phyloP scores from a whole-genome alignment of 2,329 filamentous ascomycete genomes.

The Macrophomina phaseolina region DNA sequence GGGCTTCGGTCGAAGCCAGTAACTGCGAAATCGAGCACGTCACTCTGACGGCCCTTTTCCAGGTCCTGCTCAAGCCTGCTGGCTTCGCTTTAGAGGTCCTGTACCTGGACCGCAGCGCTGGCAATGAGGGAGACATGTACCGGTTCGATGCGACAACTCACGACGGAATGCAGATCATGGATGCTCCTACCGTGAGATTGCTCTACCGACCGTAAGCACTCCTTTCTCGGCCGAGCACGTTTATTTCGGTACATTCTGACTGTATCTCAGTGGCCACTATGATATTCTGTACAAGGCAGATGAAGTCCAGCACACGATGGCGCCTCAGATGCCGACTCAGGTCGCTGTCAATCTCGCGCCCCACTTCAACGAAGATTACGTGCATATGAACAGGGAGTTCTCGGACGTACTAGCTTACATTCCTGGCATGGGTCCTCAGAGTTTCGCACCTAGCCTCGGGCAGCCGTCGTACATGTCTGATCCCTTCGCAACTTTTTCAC shows the following conservation, averaged over 20 bases:
- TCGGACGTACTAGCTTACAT: slow-evolving; percentile 48
- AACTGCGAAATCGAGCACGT: slow-evolving; percentile 89
- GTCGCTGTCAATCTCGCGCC: slow-evolving; percentile 35
- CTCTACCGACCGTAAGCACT: slow-evolving; percentile 67
- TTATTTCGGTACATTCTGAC: slow-evolving; percentile 33
- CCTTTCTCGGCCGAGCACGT: not conserved
- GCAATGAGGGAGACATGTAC: slow-evolving; percentile 75
- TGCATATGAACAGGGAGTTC: slow-evolving; percentile 43
- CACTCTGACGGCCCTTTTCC: slow-evolving; percentile 77
- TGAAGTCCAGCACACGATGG: slow-evolving; percentile 47
- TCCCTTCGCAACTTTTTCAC: slow-evolving; percentile 42
- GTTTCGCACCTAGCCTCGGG: slow-evolving; percentile 41
- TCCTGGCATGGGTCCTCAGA: slow-evolving; percentile 53
- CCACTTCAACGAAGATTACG: slow-evolving; percentile 41
- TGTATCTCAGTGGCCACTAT: slow-evolving; percentile 73
- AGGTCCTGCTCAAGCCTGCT: slow-evolving; percentile 79
- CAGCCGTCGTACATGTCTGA: slow-evolving; percentile 30
- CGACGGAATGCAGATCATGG: slow-evolving; percentile 48
- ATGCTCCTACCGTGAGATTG: slow-evolving; percentile 70
- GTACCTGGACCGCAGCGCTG: slow-evolving; percentile 86
- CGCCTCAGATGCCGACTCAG: slow-evolving; percentile 39
- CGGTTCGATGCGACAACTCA: slow-evolving; percentile 60
- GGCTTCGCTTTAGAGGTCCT: slow-evolving; percentile 84
- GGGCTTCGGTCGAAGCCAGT: slow-evolving; percentile 72
- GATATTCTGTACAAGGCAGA: slow-evolving; percentile 84